Evolutionary conservation across 225 moss, liverwort and hornwort species (phyloP), one percentile per base, ranked within the genome.

Genomic region (Marchantia paleacea): DNA sequence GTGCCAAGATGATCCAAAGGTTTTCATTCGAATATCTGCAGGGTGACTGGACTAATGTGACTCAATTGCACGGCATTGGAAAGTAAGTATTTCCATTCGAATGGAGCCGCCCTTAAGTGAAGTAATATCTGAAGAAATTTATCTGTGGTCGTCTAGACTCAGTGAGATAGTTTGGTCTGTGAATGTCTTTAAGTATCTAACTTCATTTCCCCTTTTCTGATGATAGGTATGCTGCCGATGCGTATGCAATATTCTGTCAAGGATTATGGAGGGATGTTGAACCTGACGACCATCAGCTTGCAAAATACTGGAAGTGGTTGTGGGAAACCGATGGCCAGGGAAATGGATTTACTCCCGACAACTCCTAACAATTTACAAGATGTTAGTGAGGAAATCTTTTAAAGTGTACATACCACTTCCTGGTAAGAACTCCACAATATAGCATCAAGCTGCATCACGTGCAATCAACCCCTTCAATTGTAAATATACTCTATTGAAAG

Each of bases 241-340:
- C 97, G 30, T 90, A 99, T 82, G 94, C 97, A 61, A 99, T 99
- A 68, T 99, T 99, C 81, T 99, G 97, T 86, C 95, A 99, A 91
- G 97, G 97, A 72, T 84, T 95, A 54, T 99, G 97, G 97, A 88
- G 89, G 86, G 97, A 95, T 18, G 97, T 99, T 50, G 86, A 87
- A 77, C 95, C 97, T 14, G 89, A 92, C 51, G 97, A 99, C 72
- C 67, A 84, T 31, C 84, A 88, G 73, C 92, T 99, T 51, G 77
- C 51, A 65, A 94, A 99, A 82, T 99, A 99, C 48, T 95, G 93
- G 90, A 84, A 84, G 71, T 99, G 93, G 94, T 86, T 99, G 29
- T 83, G 85, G 84, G 91, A 90, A 50, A 99, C 93, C 69, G 81
- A 94, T 76, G 97, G 97, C n/a, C 49, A 84, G 77, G 97, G 97